Percentiles rank a stretch among this genome's conserved stretches.
phyloP scores from a whole-genome alignment of 345 rosid genomes.

The Pistacia atlantica region DNA sequence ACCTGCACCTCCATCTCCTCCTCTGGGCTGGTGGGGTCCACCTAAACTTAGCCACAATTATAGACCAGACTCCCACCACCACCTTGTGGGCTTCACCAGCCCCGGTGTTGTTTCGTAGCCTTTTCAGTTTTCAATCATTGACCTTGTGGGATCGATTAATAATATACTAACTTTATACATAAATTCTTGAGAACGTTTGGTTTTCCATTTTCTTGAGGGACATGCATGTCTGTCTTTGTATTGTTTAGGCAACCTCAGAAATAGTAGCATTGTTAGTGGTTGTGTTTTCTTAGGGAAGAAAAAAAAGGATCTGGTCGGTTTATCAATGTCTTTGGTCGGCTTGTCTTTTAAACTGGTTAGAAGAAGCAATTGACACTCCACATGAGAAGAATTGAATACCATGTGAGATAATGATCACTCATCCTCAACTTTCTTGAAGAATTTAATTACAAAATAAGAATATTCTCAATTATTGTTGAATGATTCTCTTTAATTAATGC shows the following conservation, averaged over 20 bases:
- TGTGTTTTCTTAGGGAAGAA: background rate
- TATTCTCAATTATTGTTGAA: too few relatives aligned
- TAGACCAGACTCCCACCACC: background rate
- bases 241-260: background rate
- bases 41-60: background rate
- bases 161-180: too few relatives aligned
- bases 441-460: too few relatives aligned
- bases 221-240: background rate
- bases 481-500: too few relatives aligned
- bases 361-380: background rate
- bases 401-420: too few relatives aligned
- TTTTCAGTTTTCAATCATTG: too few relatives aligned
- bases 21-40: slow-evolving; percentile 2
- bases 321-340: background rate
- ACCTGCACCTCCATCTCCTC: background rate
- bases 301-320: background rate
- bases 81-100: background rate
- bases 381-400: background rate
- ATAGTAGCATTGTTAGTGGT: background rate
- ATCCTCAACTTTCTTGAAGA: too few relatives aligned
- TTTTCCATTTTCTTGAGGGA: too few relatives aligned
- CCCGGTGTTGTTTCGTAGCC: background rate
- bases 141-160: too few relatives aligned
- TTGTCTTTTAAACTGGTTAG: background rate
- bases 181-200: background rate